Evolutionary conservation across 2,329 filamentous ascomycete species (phyloP).

Genomic region (Xylariaceae sp.): DNA sequence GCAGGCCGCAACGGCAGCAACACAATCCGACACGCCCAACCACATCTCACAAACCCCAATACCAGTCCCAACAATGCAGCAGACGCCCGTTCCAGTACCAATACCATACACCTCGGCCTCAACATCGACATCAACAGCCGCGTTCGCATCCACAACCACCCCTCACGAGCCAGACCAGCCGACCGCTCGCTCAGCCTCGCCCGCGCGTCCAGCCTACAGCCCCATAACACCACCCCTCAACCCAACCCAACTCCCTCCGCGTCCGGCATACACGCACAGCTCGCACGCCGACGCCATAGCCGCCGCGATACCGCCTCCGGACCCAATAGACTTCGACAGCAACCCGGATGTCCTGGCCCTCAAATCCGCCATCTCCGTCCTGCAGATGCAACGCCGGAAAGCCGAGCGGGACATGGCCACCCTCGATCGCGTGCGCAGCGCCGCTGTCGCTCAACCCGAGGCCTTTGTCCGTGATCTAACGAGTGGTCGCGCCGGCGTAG

Average conservation of each 20-base stretch:
- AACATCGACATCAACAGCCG: constrained; percentile 2
- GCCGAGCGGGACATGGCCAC: constrained; percentile 70
- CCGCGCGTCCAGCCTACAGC: constrained; percentile 48
- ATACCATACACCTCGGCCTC: constrained; percentile 8
- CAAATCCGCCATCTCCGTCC: constrained; percentile 76
- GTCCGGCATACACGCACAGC: constrained; percentile 24
- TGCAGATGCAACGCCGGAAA: constrained; percentile 80
- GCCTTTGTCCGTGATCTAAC: constrained; percentile 67
- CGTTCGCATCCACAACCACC: constrained; percentile 3
- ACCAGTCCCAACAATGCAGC: constrained; percentile 5
- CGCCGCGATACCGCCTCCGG: constrained; percentile 38
- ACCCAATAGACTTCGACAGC: constrained; percentile 53
- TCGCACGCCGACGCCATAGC: constrained; percentile 19
- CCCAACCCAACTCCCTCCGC: constrained; percentile 32
- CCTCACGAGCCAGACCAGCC: constrained; percentile 10
- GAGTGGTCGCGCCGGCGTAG: constrained; percentile 53
- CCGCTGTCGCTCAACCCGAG: constrained; percentile 66
- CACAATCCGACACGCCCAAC: not conserved
- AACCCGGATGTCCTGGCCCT: constrained; percentile 88
- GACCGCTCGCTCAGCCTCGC: constrained; percentile 39
- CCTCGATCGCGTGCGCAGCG: constrained; percentile 65
- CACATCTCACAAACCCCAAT: constrained; percentile 5
- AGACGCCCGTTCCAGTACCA: constrained; percentile 17
- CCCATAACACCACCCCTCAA: constrained; percentile 51
- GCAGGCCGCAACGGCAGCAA: constrained; percentile 10